Evolutionary conservation across 2,329 filamentous ascomycete genomes (phyloP), one percentile per base, ranked within the genome.

Genomic region (Pseudogymnoascus sp.): DNA sequence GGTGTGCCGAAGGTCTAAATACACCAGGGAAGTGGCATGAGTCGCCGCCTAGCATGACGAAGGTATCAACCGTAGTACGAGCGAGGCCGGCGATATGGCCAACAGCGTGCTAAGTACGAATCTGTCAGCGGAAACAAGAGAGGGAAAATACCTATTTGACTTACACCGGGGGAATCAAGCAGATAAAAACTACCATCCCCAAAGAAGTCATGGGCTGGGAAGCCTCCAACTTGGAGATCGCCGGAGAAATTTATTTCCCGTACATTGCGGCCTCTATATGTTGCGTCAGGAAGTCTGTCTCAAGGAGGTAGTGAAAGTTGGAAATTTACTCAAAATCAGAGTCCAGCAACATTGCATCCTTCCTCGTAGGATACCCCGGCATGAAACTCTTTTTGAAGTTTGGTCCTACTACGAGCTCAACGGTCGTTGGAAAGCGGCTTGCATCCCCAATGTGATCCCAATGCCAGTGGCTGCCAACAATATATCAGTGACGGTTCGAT

Each of bases 161-260:
- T 50, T 50, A 50, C 44, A 1, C 82, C 82, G 0, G 81, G 80
- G 1, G 77, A 76, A 66, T 82, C 74, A 31, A 85, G 74, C 1
- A 85, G 73, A 68, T 83, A 84, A 66, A 86, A 82, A 21, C 74
- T 78, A 0, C 82, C 82, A 68, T 86, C 82, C 2, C 78, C 77
- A 63, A 84, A 85, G 68, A 78, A 84, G 68, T 86, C 82, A 26
- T 74, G 71, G 1, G 80, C 80, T 33, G 74, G 67, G 67, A 80
- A 81, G 5, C 74, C 68, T 1, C 78, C 79, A 16, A 81, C 76
- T 65, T 74, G 72, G 3, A 77, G 67, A 21, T 64, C 59, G 0
- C 64, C 65, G 6, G 68, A 29, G 59, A 68, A 69, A 14, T 19
- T 3, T 19, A 68, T 62, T 31, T 68, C 68, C 13, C 53, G 56